Conservation (phyloP, 1,284 basidiomycete genomes). For the Puccinia brachypodii region DNA sequence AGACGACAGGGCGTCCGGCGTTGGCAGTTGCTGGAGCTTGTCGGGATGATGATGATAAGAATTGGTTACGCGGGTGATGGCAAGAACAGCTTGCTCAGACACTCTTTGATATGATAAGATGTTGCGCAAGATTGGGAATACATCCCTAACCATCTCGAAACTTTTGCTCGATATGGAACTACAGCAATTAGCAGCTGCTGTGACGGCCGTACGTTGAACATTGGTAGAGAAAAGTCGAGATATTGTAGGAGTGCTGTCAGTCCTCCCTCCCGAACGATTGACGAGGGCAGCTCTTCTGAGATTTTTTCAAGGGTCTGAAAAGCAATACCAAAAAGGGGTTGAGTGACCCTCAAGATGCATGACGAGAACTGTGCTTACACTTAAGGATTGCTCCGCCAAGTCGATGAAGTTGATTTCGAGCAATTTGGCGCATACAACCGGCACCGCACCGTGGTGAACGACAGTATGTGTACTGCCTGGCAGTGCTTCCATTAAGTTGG, state of each 20-base stretch:
- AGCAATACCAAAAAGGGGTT: conserved; percentile 28
- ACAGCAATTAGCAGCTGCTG: conserved; percentile 92
- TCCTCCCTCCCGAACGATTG: conserved; percentile 90
- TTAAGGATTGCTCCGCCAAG: conserved; percentile 90
- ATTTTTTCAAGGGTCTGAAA: conserved; percentile 91
- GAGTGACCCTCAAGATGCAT: conserved; percentile 50
- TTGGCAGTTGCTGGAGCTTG: conserved; percentile 79
- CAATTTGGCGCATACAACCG: conserved; percentile 88
- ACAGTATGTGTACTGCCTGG: conserved; percentile 91
- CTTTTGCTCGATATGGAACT: conserved; percentile 81
- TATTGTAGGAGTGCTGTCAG: conserved; percentile 85
- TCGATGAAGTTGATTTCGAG: conserved; percentile 95
- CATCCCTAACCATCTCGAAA: conserved; percentile 79
- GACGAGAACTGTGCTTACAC: conserved; percentile 66
- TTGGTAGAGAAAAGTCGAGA: conserved; percentile 96
- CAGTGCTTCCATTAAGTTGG: conserved; percentile 93
- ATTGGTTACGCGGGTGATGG: conserved; percentile 86
- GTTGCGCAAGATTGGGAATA: conserved; percentile 87
- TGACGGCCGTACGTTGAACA: conserved; percentile 91
- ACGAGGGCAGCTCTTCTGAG: conserved; percentile 88
- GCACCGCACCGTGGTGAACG: conserved; percentile 91
- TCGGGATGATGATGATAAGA: conserved; percentile 77
- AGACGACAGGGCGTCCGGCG: conserved; percentile 75
- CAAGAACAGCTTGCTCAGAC: conserved; percentile 88
- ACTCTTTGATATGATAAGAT: conserved; percentile 85